Conservation (phyloP, 208 protist species). For the Trypanosomatidae sp. region DNA sequence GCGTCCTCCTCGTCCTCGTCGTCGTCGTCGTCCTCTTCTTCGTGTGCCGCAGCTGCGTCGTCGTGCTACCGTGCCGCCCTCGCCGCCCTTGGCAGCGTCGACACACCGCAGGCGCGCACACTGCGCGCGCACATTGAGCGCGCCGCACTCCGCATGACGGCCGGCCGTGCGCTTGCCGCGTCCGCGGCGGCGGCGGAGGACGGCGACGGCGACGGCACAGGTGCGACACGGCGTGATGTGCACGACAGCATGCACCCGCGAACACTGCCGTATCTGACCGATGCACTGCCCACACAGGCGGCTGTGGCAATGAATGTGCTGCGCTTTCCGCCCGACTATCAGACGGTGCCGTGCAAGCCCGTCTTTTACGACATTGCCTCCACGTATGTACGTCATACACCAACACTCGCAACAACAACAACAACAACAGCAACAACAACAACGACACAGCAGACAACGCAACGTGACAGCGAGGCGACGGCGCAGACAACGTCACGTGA, state of each 20-base stretch:
- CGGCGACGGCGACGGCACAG: too few relatives aligned
- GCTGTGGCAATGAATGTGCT: constrained; percentile 42
- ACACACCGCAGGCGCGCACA: constrained; percentile 6
- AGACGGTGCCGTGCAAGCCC: constrained; percentile 66
- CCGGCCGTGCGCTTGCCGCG: constrained; percentile 15
- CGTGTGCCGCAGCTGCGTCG: constrained; percentile 1
- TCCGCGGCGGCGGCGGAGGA: not conserved
- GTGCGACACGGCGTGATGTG: too few relatives aligned
- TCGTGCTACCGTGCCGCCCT: constrained; percentile 41
- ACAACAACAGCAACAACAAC: constrained; percentile 7
- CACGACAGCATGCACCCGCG: too few relatives aligned
- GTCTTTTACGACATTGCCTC: constrained; percentile 77
- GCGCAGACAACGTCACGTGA: too few relatives aligned
- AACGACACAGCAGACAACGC: not conserved
- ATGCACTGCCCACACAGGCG: too few relatives aligned
- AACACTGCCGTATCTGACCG: too few relatives aligned
- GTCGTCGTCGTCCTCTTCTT: too few relatives aligned
- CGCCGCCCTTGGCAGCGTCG: constrained; percentile 11
- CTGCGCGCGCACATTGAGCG: constrained; percentile 29
- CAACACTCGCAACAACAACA: not conserved
- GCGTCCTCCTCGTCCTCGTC: constrained; percentile 23
- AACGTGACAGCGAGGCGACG: too few relatives aligned
- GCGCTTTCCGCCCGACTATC: constrained; percentile 71
- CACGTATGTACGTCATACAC: constrained; percentile 60
- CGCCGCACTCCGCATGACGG: constrained; percentile 15